Evolutionary conservation across 441 rosid species (phyloP).

Genomic region (Croton laevigatus): DNA sequence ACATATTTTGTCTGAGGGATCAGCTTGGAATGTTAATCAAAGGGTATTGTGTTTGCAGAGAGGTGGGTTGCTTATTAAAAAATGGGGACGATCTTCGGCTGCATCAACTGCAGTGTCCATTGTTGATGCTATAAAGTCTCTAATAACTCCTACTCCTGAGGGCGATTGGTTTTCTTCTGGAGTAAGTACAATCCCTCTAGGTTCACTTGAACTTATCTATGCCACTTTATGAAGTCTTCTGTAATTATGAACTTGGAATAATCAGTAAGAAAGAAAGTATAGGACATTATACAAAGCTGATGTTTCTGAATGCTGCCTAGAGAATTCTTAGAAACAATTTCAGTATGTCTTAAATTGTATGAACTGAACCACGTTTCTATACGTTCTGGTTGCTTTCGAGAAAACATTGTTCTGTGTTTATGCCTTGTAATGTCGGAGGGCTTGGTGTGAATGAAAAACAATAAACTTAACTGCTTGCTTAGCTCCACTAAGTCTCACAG

Average conservation of each 20-base stretch:
- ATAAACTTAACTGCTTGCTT: not conserved
- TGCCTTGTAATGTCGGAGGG: not conserved
- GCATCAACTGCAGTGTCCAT: constrained; percentile 94
- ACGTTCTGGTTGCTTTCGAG: not conserved
- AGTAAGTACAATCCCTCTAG: constrained; percentile 42
- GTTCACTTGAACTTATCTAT: not conserved
- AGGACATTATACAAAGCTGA: not conserved
- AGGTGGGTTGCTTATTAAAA: constrained; percentile 86
- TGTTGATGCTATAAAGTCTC: constrained; percentile 85
- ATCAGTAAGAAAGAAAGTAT: not conserved
- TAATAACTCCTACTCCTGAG: constrained; percentile 81
- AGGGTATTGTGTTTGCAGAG: constrained; percentile 49
- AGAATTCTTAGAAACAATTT: not conserved
- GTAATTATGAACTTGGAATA: not conserved
- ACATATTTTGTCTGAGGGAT: not conserved
- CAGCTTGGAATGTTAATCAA: not conserved
- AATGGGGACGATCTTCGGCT: constrained; percentile 99
- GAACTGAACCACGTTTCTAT: not conserved
- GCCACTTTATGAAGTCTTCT: not conserved
- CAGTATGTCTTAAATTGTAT: not conserved
- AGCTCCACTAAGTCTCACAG: constrained; percentile 8
- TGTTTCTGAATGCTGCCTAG: not conserved
- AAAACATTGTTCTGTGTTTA: not conserved
- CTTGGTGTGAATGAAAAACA: not conserved
- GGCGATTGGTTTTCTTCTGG: constrained; percentile 98